Evolutionary conservation across 768 basidiomycete species (phyloP), one percentile per base, ranked within the genome.

Genomic region (Tephrocybe rancida): DNA sequence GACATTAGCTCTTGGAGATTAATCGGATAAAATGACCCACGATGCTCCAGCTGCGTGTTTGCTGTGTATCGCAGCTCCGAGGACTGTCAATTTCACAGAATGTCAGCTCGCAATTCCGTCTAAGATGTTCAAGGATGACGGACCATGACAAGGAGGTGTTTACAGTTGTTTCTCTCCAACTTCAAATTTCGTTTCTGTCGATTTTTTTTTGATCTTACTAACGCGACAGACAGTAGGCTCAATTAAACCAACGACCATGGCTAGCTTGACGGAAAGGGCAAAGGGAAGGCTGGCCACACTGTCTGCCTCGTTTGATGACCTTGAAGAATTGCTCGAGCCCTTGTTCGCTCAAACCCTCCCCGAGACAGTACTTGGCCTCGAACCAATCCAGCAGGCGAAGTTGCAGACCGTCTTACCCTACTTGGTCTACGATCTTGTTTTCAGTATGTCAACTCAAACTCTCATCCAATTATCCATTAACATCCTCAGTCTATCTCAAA

Each of bases 61-160:
- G 93, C 94, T 0, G 95, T 98, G 67, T 98, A 97, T 63, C 95
- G 80, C 4, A 97, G 79, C 71, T 98, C 95, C 35, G 92, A 95
- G 46, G 90, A 90, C 90, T 92, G 63, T 52, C 50, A 52, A 44
- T 43, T 27, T 43, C 27, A 57, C 8, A 47, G 46, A 30, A 58
- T 35, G 45, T 56, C 24, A 59, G 51, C 37, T 30, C 61, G 44
- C 18, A 22, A 49, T 35, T 32, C 49, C 30, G 18, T 39, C 26
- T 25, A 44, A 37, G 45, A 22, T 53, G 43, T 27, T 35, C 14
- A 35, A 52, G 60, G 54, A 65, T 74, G 71, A 72, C 75, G 61
- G 62, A 76, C 75, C 76, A 79, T 79, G 62, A 59, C 39, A 71
- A 73, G 66, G 57, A 55, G 57, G 56, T 70, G 63, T 73, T 74